Evolutionary conservation across 2,329 filamentous ascomycete genomes (phyloP).

Genomic region (Neofusicoccum umdonicola): DNA sequence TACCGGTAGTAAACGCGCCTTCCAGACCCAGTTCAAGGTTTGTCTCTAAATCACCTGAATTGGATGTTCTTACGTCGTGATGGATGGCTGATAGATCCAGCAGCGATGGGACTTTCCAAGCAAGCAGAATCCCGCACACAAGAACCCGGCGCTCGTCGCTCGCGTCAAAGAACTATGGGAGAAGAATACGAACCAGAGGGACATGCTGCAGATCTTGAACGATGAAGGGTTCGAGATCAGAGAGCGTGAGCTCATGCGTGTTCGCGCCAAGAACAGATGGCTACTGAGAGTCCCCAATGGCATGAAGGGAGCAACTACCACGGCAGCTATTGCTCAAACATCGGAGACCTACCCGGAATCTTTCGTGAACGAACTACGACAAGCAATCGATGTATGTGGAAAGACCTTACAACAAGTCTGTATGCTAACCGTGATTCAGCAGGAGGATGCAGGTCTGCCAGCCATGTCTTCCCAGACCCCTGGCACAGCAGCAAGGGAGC

Average conservation of each 20-base stretch:
- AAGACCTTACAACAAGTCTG: not conserved
- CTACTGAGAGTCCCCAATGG: conserved; percentile 62
- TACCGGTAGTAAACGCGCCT: conserved; percentile 66
- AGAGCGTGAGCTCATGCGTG: conserved; percentile 66
- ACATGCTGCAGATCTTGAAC: conserved; percentile 63
- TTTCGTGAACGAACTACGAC: conserved; percentile 9
- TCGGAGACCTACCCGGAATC: not conserved
- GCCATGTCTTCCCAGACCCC: not conserved
- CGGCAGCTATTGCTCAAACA: not conserved
- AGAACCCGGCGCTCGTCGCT: conserved; percentile 64
- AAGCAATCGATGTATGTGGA: conserved; percentile 3
- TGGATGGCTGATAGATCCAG: conserved; percentile 12
- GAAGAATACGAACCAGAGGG: conserved; percentile 66
- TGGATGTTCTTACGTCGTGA: not conserved
- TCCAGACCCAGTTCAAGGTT: conserved; percentile 69
- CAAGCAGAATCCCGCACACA: conserved; percentile 70
- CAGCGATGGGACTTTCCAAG: conserved; percentile 72
- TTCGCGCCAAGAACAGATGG: conserved; percentile 68
- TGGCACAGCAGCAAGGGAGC: not conserved
- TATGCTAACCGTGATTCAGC: not conserved
- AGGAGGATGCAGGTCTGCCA: not conserved
- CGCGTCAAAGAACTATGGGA: conserved; percentile 78
- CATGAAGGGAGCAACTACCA: conserved; percentile 41
- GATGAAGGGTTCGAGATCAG: conserved; percentile 73
- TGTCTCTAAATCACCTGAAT: not conserved